These are phyloP conservation scores for Neurospora crassa DNA, from an alignment of 2,329 filamentous ascomycete species.

Conservation along the genomic window DNA sequence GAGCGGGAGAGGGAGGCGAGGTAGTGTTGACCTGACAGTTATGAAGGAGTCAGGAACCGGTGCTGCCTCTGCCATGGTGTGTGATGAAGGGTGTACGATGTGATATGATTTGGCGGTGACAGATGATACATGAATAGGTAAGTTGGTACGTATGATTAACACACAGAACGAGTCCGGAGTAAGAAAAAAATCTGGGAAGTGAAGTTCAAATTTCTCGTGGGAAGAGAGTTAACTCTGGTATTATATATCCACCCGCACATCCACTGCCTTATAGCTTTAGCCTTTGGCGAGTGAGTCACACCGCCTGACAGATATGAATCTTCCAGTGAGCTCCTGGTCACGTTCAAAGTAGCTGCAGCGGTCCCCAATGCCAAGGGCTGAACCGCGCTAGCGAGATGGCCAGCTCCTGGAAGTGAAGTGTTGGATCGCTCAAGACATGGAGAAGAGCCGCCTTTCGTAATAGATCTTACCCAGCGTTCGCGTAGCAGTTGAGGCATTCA, in stretches of 20 bases:
- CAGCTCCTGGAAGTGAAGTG: background rate
- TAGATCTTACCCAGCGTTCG: background rate
- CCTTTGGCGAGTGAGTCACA: background rate
- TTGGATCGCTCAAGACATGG: background rate
- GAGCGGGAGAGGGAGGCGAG: conserved; percentile 31
- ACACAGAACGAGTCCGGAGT: background rate
- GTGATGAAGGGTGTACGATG: background rate
- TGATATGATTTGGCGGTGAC: background rate
- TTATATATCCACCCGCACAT: background rate
- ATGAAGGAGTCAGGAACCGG: conserved; percentile 19
- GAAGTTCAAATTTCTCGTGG: background rate
- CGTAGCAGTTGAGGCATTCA: background rate
- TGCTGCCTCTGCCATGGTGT: conserved; percentile 3
- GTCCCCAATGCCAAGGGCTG: background rate
- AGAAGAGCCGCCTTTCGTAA: background rate
- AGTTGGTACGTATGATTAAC: background rate
- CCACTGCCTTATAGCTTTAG: background rate
- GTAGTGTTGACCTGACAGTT: conserved; percentile 39
- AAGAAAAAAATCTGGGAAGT: background rate
- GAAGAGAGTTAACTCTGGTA: background rate
- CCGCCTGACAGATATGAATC: background rate
- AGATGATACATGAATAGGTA: background rate
- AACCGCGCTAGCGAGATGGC: background rate
- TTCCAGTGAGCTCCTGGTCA: background rate
- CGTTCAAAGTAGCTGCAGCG: background rate